Evolutionary conservation across 495 filamentous ascomycete genomes (phyloP).

Genomic region (Penicillium psychrofluorescens): DNA sequence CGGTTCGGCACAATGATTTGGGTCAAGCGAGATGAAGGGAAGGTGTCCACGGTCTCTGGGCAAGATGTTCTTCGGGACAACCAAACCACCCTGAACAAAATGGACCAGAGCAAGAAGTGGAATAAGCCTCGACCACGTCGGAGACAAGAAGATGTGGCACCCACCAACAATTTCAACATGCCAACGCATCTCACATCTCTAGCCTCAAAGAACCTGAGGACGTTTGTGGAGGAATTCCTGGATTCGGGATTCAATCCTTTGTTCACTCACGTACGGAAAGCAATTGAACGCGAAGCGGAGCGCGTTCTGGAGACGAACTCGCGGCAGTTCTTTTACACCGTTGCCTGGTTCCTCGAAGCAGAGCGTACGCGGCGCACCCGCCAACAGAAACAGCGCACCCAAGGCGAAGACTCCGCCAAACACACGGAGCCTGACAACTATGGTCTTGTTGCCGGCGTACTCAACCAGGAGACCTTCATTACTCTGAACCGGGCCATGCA

Average conservation of each 20-base stretch:
- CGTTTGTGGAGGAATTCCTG: conserved; percentile 88
- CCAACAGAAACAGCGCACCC: conserved; percentile 34
- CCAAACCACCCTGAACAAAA: conserved; percentile 68
- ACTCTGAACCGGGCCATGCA: conserved; percentile 79
- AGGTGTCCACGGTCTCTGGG: conserved; percentile 78
- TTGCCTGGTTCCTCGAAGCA: conserved; percentile 90
- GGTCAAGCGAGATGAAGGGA: conserved; percentile 80
- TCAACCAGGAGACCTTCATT: conserved; percentile 90
- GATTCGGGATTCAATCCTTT: conserved; percentile 96
- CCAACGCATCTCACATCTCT: conserved; percentile 56
- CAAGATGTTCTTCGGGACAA: conserved; percentile 72
- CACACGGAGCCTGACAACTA: conserved; percentile 67
- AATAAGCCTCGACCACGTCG: conserved; percentile 63
- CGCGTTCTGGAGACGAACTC: conserved; percentile 66
- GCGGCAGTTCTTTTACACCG: conserved; percentile 84
- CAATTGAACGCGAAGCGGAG: conserved; percentile 86
- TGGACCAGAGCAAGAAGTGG: conserved; percentile 89
- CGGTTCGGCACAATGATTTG: conserved; percentile 96
- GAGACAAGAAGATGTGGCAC: conserved; percentile 55
- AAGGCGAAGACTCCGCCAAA: conserved; percentile 27
- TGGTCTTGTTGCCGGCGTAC: conserved; percentile 75
- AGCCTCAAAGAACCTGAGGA: conserved; percentile 64
- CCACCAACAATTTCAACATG: conserved; percentile 67
- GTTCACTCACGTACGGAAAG: conserved; percentile 76
- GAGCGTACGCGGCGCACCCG: conserved; percentile 67